phyloP scores from a whole-genome alignment of 805 yeast genomes.

The Starmerella riodocensis region DNA sequence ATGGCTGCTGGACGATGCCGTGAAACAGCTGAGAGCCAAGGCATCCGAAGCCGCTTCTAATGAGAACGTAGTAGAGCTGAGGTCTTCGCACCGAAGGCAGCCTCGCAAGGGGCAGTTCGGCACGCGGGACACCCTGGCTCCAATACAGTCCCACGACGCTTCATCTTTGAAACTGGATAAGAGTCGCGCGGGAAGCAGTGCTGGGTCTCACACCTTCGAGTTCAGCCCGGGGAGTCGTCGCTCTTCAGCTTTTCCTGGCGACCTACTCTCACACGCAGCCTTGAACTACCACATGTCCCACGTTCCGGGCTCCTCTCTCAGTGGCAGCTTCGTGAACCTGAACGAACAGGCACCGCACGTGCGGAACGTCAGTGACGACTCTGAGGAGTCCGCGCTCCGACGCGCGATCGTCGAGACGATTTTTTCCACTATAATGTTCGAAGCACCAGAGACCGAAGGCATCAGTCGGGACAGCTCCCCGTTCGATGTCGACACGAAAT shows the following conservation, averaged over 20 bases:
- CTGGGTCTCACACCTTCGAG: slow-evolving; percentile 11
- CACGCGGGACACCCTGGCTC: background rate
- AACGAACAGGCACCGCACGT: background rate
- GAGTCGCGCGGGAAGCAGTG: background rate
- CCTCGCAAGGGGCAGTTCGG: background rate
- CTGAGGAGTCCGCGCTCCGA: slow-evolving; percentile 18
- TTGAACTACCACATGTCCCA: slow-evolving; percentile 23
- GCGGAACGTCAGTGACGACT: slow-evolving; percentile 24
- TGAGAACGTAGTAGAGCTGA: slow-evolving; percentile 8
- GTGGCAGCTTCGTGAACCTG: slow-evolving; percentile 3
- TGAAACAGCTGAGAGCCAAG: slow-evolving; percentile 4
- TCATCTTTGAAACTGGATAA: background rate
- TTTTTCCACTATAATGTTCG: slow-evolving; percentile 19
- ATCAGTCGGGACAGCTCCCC: background rate
- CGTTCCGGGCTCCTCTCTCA: slow-evolving; percentile 6
- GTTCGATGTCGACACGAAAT: background rate
- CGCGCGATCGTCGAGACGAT: slow-evolving; percentile 19
- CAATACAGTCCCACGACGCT: background rate
- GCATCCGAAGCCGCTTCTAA: background rate
- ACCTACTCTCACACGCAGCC: slow-evolving; percentile 69
- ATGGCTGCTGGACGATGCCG: slow-evolving; percentile 7
- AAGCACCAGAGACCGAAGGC: slow-evolving; percentile 6
- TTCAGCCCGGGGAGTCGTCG: slow-evolving; percentile 1
- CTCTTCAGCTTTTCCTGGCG: slow-evolving; percentile 56
- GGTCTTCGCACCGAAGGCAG: background rate